A percentile compares a stretch with the other conserved stretches of the same genome.
These are phyloP conservation scores for Chalciporus pseudorubinellus DNA, from an alignment of 768 basidiomycete genomes.

Conservation along the genomic window DNA sequence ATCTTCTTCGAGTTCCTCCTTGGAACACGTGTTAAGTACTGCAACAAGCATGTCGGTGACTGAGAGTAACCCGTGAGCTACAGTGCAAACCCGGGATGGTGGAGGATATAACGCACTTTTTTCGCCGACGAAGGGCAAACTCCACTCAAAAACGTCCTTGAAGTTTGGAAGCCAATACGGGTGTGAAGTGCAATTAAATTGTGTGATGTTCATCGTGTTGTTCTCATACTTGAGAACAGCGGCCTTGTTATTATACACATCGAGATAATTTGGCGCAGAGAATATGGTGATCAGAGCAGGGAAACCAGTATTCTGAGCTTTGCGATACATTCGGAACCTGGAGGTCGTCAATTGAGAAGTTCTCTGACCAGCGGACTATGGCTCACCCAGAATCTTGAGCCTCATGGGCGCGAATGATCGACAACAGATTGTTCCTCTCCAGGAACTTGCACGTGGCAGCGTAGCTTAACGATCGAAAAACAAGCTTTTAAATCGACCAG, in stretches of 20 bases:
- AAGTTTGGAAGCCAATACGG: conserved; percentile 97
- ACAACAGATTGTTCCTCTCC: conserved; percentile 86
- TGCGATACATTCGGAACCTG: conserved; percentile 91
- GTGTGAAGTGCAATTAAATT: conserved; percentile 77
- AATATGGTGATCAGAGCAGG: conserved; percentile 98
- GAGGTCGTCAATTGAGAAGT: not conserved
- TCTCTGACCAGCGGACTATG: not conserved
- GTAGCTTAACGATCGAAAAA: conserved; percentile 45
- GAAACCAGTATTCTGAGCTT: conserved; percentile 90
- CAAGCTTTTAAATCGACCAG: not conserved
- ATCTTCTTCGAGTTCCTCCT: conserved; percentile 90
- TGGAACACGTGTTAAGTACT: conserved; percentile 91
- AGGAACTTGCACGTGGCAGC: conserved; percentile 91
- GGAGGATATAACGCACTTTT: conserved; percentile 65
- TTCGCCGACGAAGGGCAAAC: conserved; percentile 92
- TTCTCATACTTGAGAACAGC: conserved; percentile 97
- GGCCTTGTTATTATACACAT: conserved; percentile 94
- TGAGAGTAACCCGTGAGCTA: conserved; percentile 34
- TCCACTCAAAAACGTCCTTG: conserved; percentile 98
- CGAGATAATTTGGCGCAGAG: conserved; percentile 94
- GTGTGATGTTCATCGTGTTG: conserved; percentile 93
- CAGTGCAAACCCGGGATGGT: not conserved
- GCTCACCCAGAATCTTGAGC: conserved; percentile 92
- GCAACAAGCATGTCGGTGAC: conserved; percentile 98
- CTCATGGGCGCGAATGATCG: conserved; percentile 94